Evolutionary conservation across 176 grass and related monocot species (phyloP).

Genomic region (Eragrostis curvula): DNA sequence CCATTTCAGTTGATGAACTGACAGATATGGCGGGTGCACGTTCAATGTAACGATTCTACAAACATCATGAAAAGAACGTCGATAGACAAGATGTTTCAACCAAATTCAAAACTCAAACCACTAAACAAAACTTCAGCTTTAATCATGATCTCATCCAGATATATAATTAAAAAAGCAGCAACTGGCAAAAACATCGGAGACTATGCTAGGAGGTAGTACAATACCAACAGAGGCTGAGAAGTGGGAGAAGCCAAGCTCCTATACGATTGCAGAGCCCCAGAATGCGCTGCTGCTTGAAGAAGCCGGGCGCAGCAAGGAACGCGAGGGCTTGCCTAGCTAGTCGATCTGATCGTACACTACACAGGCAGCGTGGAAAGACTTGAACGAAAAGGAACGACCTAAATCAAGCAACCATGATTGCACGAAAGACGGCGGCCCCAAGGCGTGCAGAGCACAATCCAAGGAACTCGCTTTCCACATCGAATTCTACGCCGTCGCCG

Average conservation of each 20-base stretch:
- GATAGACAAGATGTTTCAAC: conserved; percentile 2
- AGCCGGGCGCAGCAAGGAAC: conserved; percentile 31
- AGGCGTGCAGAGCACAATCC: conserved; percentile 31
- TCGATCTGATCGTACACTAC: conserved; percentile 9
- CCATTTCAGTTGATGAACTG: background rate
- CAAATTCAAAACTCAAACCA: background rate
- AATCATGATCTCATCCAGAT: conserved; percentile 13
- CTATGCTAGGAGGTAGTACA: background rate
- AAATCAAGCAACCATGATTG: conserved; percentile 69
- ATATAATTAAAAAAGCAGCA: conserved; percentile 1
- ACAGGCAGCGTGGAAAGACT: conserved; percentile 30
- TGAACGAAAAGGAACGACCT: conserved; percentile 41
- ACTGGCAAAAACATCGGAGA: background rate
- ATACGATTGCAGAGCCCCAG: background rate
- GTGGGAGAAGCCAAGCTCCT: background rate
- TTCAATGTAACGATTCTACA: background rate
- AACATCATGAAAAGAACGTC: too few relatives aligned
- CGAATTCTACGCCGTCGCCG: conserved; percentile 24
- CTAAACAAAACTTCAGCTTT: background rate
- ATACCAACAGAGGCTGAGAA: conserved; percentile 14
- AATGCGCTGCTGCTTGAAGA: background rate
- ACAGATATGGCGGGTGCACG: too few relatives aligned
- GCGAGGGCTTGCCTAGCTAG: background rate
- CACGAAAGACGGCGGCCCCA: conserved; percentile 49
- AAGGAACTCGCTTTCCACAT: conserved; percentile 42